phyloP scores from a whole-genome alignment of 1,284 basidiomycete species.

The Meripilus lineatus region DNA sequence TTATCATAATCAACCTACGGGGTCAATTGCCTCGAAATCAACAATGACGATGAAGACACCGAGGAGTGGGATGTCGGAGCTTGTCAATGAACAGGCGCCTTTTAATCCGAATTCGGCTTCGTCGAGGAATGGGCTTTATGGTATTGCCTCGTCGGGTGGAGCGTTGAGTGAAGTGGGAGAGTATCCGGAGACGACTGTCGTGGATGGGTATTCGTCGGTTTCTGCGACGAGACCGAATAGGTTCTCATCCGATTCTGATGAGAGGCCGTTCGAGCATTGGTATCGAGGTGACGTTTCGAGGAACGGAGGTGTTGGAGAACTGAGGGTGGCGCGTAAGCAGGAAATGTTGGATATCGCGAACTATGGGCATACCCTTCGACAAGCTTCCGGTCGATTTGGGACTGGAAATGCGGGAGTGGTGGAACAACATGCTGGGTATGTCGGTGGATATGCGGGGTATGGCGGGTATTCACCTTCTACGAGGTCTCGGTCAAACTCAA shows the following conservation, averaged over 20 bases:
- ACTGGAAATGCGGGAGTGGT: too few relatives aligned
- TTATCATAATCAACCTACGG: slow-evolving; percentile 17
- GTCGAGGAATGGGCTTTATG: slow-evolving; percentile 17
- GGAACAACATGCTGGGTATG: too few relatives aligned
- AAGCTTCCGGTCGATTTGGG: slow-evolving; percentile 17
- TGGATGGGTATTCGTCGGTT: background rate
- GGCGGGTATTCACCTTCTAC: slow-evolving; percentile 14
- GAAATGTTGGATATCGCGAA: slow-evolving; percentile 82
- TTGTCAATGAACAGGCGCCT: slow-evolving; percentile 43
- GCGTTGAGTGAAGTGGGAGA: slow-evolving; percentile 1
- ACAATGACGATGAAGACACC: slow-evolving; percentile 22
- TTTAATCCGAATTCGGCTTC: slow-evolving; percentile 21
- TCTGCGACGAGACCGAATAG: slow-evolving; percentile 30
- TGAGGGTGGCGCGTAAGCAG: slow-evolving; percentile 60
- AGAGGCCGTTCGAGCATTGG: slow-evolving; percentile 78
- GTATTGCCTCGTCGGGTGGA: slow-evolving; percentile 14
- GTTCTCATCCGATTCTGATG: slow-evolving; percentile 68
- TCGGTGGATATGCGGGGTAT: too few relatives aligned
- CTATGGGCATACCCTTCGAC: slow-evolving; percentile 52
- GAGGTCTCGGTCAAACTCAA: slow-evolving; percentile 25
- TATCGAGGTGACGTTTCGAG: slow-evolving; percentile 75
- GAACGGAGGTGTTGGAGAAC: slow-evolving; percentile 76
- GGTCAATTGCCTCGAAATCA: slow-evolving; percentile 19
- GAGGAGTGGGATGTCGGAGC: slow-evolving; percentile 30
- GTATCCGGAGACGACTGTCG: background rate